A percentile compares a stretch with the other conserved stretches of the same genome.
Evolutionary conservation across 192 early-diverging fungal genomes (phyloP).

Genomic region (Podochytrium sp.): DNA sequence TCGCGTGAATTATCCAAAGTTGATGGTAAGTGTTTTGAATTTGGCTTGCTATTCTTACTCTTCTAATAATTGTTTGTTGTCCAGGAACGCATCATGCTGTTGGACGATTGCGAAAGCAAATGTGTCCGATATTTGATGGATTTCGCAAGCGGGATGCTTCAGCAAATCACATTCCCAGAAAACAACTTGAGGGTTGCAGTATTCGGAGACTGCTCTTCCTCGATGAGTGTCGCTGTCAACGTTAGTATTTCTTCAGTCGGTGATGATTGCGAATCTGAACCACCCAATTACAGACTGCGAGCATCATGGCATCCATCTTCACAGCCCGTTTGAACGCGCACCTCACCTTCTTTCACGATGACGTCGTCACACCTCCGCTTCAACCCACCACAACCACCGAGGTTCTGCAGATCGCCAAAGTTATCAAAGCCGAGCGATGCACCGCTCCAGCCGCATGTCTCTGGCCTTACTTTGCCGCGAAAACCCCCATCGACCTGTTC

Average conservation of each 20-base stretch:
- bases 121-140: constrained; percentile 8
- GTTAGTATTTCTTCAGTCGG: constrained; percentile 1
- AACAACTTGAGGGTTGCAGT: constrained; percentile 26
- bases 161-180: constrained; percentile 14
- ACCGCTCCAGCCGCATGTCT: constrained; percentile 23
- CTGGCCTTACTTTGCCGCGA: constrained; percentile 7
- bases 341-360: constrained; percentile 16
- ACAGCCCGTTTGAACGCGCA: constrained; percentile 25
- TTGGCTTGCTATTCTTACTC: neutral
- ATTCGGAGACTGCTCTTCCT: constrained; percentile 26
- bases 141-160: constrained; percentile 16
- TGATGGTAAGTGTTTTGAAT: constrained; percentile 30
- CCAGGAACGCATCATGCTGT: constrained; percentile 14
- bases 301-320: constrained; percentile 18
- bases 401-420: constrained; percentile 15
- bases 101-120: constrained; percentile 9
- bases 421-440: neutral
- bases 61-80: neutral
- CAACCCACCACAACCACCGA: constrained; percentile 12
- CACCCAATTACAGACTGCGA: neutral
- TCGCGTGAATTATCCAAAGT: constrained; percentile 33
- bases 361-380: neutral
- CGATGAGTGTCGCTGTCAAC: constrained; percentile 36
- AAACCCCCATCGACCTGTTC: constrained; percentile 20
- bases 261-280: neutral